These are phyloP conservation scores for Citrus glauca DNA, from an alignment of 345 rosid genomes.

Conservation along the genomic window DNA sequence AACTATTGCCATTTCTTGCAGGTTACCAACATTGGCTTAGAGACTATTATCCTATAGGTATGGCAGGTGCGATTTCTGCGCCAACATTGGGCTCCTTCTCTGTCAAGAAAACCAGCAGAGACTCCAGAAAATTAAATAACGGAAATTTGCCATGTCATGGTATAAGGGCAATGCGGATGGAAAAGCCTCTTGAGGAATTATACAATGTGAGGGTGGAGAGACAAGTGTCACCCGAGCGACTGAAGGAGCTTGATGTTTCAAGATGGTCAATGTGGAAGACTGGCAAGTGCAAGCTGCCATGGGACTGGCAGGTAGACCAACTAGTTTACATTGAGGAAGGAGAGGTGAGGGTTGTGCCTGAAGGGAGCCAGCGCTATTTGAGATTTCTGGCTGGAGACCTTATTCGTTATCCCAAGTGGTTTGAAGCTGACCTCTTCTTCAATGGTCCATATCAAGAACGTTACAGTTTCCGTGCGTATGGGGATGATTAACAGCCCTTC, in stretches of 20 bases:
- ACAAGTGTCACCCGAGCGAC: conserved; percentile 49
- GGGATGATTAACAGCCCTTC: conserved; percentile 51
- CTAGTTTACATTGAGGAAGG: conserved; percentile 95
- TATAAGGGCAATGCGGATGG: conserved; percentile 53
- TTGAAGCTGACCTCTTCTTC: conserved; percentile 90
- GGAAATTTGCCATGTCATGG: conserved; percentile 12
- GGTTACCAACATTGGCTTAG: conserved; percentile 4
- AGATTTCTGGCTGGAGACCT: conserved; percentile 84
- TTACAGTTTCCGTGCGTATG: conserved; percentile 78
- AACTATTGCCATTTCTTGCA: conserved; percentile 2
- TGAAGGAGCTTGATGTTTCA: conserved; percentile 70
- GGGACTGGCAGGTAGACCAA: conserved; percentile 99
- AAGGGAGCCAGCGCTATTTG: conserved; percentile 76
- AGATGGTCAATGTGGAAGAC: conserved; percentile 91
- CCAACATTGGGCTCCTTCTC: conserved; percentile 30
- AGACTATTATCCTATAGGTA: neutral
- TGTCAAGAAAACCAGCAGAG: conserved; percentile 22
- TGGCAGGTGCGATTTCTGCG: conserved; percentile 41
- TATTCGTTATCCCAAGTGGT: conserved; percentile 90
- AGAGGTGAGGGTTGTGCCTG: conserved; percentile 90
- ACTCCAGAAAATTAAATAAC: neutral
- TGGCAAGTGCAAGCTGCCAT: conserved; percentile 68
- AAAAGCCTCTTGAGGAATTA: conserved; percentile 73
- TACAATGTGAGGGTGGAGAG: conserved; percentile 77
- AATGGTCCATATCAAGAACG: conserved; percentile 82